Evolutionary conservation across 176 grass and related monocot species (phyloP).

Genomic region (Phoenix roebelenii): DNA sequence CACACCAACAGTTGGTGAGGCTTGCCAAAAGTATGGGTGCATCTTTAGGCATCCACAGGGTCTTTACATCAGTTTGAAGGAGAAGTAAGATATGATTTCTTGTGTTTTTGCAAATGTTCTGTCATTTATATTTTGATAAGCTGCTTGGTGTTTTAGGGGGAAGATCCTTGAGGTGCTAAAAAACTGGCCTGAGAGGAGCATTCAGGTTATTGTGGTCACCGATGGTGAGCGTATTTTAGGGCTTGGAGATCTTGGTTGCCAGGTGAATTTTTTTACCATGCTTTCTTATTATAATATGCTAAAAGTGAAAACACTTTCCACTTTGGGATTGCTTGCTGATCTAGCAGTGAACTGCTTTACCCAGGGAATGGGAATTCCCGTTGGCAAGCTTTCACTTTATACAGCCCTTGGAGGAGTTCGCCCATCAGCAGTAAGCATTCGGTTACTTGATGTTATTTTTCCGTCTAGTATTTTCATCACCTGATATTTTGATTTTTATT

Average conservation of each 20-base stretch:
- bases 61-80: conserved; percentile 75
- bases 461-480: not conserved
- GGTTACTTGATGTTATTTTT: too few species aligned
- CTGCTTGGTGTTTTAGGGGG: conserved; percentile 32
- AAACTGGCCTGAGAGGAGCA: conserved; percentile 92
- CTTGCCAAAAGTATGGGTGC: conserved; percentile 86
- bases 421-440: conserved; percentile 51
- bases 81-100: conserved; percentile 40
- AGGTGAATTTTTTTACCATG: conserved; percentile 38
- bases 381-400: conserved; percentile 83
- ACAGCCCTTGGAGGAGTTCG: conserved; percentile 77
- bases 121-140: not conserved
- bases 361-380: conserved; percentile 94
- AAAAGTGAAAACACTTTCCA: not conserved
- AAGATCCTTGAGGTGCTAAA: conserved; percentile 71
- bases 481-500: not conserved
- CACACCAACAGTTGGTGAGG: conserved; percentile 94
- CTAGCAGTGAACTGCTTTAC: not conserved
- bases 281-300: too few species aligned
- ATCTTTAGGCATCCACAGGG: conserved; percentile 72
- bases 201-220: conserved; percentile 86
- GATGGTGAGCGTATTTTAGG: conserved; percentile 90
- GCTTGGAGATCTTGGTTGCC: conserved; percentile 91
- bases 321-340: not conserved
- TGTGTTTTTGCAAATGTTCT: not conserved